Evolutionary conservation across 106 monocot genomes (phyloP).

Genomic region (Apostasia ramifera): DNA sequence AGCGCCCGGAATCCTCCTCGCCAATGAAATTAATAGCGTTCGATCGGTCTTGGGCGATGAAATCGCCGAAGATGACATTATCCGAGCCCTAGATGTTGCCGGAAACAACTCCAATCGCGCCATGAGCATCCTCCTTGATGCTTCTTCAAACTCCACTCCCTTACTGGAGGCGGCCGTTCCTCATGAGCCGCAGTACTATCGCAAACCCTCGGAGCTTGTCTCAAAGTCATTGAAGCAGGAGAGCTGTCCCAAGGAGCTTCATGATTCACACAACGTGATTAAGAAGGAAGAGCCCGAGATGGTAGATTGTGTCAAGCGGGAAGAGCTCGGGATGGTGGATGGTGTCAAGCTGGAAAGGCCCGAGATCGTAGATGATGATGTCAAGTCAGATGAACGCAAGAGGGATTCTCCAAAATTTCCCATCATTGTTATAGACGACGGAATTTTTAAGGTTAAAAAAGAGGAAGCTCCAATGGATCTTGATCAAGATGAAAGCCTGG

Average conservation of each 20-base stretch:
- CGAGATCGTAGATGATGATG: no score
- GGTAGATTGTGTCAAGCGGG: neutral
- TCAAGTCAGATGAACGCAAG: no score
- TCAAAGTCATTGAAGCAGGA: neutral
- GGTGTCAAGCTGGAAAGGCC: no score
- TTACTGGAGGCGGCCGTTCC: neutral
- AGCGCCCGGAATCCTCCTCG: conserved; percentile 10
- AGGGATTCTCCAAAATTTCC: no score
- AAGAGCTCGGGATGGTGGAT: neutral
- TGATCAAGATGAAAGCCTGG: neutral
- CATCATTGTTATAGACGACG: neutral
- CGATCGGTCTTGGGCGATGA: conserved; percentile 28
- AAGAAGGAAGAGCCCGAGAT: conserved; percentile 15
- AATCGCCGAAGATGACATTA: conserved; percentile 10
- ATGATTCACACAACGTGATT: neutral
- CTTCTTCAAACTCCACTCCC: neutral
- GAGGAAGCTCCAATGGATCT: neutral
- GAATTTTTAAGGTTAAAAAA: neutral
- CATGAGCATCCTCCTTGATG: conserved; percentile 53
- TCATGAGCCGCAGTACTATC: neutral
- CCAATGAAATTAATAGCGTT: conserved; percentile 32
- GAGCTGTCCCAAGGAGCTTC: neutral
- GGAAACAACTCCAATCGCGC: conserved; percentile 51
- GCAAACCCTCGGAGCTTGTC: neutral
- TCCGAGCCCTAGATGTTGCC: conserved; percentile 23